Evolutionary conservation across 2,329 filamentous ascomycete genomes (phyloP).

Genomic region (Cercospora sojina): DNA sequence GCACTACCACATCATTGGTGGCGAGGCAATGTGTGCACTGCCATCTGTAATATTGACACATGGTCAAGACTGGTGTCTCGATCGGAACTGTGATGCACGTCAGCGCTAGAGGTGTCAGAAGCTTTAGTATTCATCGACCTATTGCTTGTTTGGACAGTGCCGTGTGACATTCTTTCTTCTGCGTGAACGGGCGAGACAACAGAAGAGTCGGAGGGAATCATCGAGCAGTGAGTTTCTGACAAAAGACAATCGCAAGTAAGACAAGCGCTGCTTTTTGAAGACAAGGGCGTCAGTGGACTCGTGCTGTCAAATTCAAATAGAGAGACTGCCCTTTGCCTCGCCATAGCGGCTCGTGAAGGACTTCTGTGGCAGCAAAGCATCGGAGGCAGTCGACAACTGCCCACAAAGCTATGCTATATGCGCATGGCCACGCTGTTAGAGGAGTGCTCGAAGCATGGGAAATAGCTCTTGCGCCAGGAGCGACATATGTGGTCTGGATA

Average conservation of each 20-base stretch:
- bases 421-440: neutral
- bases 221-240: neutral
- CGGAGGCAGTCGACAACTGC: neutral
- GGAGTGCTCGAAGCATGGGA: neutral
- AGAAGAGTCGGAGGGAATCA: neutral
- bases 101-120: neutral
- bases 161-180: neutral
- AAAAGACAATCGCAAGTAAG: neutral
- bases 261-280: neutral
- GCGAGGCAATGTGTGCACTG: constrained; percentile 12
- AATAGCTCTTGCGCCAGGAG: neutral
- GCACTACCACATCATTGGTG: constrained; percentile 18
- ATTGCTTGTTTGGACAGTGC: constrained; percentile 8
- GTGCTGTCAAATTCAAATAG: neutral
- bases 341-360: neutral
- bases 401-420: neutral
- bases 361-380: neutral
- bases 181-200: neutral
- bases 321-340: neutral
- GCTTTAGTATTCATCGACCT: constrained; percentile 3
- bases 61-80: neutral
- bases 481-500: neutral
- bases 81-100: neutral
- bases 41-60: constrained; percentile 22
- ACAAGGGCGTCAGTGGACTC: neutral